Conservation (phyloP, 805 yeast genomes). For the Saccharomycopsis babjevae region DNA sequence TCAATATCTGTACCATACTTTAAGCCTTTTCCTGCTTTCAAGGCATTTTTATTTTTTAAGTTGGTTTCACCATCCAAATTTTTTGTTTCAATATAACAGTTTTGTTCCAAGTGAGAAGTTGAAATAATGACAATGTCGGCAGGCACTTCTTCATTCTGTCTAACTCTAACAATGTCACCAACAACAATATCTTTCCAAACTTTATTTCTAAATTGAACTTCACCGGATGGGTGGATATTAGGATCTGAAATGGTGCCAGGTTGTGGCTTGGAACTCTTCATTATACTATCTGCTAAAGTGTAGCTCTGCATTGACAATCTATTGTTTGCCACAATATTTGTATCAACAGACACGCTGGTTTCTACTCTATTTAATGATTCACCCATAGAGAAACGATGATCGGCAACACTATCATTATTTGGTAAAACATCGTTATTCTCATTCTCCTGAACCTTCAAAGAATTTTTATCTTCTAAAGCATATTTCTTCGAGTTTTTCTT, state of each 20-base stretch:
- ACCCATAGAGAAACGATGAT: constrained; percentile 1
- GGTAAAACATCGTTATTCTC: background rate
- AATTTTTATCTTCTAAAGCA: constrained; percentile 23
- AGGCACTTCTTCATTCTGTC: constrained; percentile 67
- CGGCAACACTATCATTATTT: background rate
- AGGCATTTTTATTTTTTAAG: constrained; percentile 46
- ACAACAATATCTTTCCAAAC: constrained; percentile 68
- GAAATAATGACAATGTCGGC: constrained; percentile 63
- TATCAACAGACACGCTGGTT: background rate
- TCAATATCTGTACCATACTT: constrained; percentile 51
- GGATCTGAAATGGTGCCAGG: constrained; percentile 24
- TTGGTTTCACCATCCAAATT: constrained; percentile 72
- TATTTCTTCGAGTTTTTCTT: background rate
- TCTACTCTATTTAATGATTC: constrained; percentile 7
- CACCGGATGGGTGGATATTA: constrained; percentile 23
- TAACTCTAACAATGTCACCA: constrained; percentile 61
- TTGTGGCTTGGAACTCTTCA: constrained; percentile 18
- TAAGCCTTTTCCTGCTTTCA: constrained; percentile 44
- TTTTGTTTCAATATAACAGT: constrained; percentile 60
- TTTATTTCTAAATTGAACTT: constrained; percentile 36
- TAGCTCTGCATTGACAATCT: constrained; percentile 15
- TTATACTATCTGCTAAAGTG: constrained; percentile 13
- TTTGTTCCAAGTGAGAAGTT: constrained; percentile 60
- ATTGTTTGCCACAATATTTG: background rate
- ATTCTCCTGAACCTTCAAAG: background rate